These are phyloP conservation scores for Aspergillus felis DNA, from an alignment of 2,329 filamentous ascomycete genomes.

Conservation along the genomic window DNA sequence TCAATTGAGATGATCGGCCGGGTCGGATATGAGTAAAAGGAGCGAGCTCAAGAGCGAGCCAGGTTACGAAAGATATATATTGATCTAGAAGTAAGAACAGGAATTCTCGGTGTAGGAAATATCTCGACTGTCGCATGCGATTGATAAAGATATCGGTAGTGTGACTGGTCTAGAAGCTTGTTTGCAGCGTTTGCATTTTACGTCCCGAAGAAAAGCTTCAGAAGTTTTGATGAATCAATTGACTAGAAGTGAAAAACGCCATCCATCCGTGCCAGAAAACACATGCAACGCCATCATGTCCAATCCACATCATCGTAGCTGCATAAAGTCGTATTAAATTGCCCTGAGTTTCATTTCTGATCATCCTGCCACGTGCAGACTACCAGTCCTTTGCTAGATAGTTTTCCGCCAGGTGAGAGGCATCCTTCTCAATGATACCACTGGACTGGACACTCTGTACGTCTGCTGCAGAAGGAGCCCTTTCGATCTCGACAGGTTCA, in stretches of 20 bases:
- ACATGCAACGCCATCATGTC: background rate
- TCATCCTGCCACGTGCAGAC: background rate
- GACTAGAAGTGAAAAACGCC: background rate
- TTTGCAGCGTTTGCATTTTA: slow-evolving; percentile 17
- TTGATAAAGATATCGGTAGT: background rate
- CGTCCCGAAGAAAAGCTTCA: background rate
- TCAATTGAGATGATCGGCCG: slow-evolving; percentile 5
- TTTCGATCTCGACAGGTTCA: slow-evolving; percentile 31
- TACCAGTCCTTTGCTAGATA: slow-evolving; percentile 20
- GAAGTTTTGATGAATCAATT: background rate
- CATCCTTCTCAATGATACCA: slow-evolving; percentile 24
- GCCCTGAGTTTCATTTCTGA: background rate
- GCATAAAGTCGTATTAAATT: background rate
- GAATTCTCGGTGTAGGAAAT: background rate
- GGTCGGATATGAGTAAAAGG: slow-evolving; percentile 5
- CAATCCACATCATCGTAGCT: background rate
- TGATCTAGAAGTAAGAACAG: background rate
- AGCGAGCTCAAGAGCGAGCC: background rate
- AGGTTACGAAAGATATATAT: background rate
- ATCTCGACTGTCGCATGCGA: background rate
- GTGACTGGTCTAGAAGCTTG: slow-evolving; percentile 4
- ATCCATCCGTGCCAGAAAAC: background rate
- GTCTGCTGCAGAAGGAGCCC: slow-evolving; percentile 26
- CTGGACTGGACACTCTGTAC: slow-evolving; percentile 36
- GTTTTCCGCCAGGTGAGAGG: slow-evolving; percentile 18